Base-by-base conservation (phyloP, 129 eudicot genomes). In the Apium graveolens region DNA sequence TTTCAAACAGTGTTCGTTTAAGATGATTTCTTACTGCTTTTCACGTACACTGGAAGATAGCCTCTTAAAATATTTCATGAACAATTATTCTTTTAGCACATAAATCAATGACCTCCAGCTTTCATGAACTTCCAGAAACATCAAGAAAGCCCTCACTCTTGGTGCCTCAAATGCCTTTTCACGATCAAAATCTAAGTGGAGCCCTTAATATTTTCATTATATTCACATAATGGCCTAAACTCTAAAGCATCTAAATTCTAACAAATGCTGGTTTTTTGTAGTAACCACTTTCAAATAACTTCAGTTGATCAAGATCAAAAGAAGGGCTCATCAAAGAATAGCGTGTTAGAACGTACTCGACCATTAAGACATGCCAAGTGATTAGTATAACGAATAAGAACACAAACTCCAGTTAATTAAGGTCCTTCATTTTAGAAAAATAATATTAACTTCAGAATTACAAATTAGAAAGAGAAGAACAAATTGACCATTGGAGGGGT, bases 311-410 rank as follows among this genome's bases (percentile, higher is more conserved):
- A 66, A 82, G 81, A 84, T 88, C 88, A 78, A 92, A 89, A 83
- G 87, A 90, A 79, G 90, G 88, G 78, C 86, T 87, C 13, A 76
- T 32, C n/a, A 81, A 76, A 71, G 86, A 84, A 43, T 84, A 78
- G 79, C 80, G 84, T 79, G 86, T 65, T 63, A 92, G 77, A 68
- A 96, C 87, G 84, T 96, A 96, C 79, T 90, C 97, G 3, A 81
- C 91, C 97, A 90, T 77, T 79, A 78, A 96, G 74, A 90, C 77
- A 20, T 97, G 99, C 99, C 99, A 96, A 0, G 99, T 92, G 73
- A 96, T 82, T 79, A 86, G 48, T 86, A 96, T n/a, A n/a, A n/a
- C n/a, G n/a, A n/a, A n/a, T n/a, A n/a, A n/a, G n/a, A n/a, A n/a
- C n/a, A 85, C 69, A 90, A 82, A 85, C 89, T 92, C 99, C 99